phyloP scores from a whole-genome alignment of 2,329 filamentous ascomycete genomes.

The Arthrobotrys sphaeroides region DNA sequence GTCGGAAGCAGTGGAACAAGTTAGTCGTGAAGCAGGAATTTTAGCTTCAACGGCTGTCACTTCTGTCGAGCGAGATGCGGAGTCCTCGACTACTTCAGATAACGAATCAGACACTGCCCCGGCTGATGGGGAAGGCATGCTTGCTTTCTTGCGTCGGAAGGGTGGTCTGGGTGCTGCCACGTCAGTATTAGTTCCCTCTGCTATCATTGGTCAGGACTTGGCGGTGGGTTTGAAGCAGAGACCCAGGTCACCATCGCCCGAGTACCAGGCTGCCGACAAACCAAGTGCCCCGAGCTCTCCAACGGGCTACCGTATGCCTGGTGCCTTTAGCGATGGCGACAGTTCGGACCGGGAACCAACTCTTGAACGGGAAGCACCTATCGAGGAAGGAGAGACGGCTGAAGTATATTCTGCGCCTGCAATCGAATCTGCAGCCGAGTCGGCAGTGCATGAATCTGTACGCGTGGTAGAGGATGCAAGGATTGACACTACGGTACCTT shows the following conservation, averaged over 20 bases:
- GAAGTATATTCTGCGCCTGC: not conserved
- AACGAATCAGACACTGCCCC: constrained; percentile 45
- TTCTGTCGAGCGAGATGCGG: constrained; percentile 23
- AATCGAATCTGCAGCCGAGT: not conserved
- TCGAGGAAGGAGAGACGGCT: constrained; percentile 5
- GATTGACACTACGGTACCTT: constrained; percentile 4
- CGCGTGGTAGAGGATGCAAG: not conserved
- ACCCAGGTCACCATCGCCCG: constrained; percentile 7
- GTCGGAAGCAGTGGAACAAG: constrained; percentile 26
- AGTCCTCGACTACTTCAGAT: constrained; percentile 31
- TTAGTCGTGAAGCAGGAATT: constrained; percentile 18
- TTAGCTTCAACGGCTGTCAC: constrained; percentile 36
- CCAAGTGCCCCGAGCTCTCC: constrained; percentile 28
- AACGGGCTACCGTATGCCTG: constrained; percentile 32
- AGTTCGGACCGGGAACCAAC: constrained; percentile 13
- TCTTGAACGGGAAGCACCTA: constrained; percentile 8
- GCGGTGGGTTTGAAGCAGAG: constrained; percentile 24
- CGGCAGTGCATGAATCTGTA: constrained; percentile 1
- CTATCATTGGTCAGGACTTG: constrained; percentile 31
- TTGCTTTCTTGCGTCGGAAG: constrained; percentile 43
- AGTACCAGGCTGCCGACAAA: constrained; percentile 30
- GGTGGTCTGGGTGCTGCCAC: constrained; percentile 44
- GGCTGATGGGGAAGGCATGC: constrained; percentile 39
- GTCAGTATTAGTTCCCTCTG: constrained; percentile 38
- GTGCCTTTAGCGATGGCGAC: constrained; percentile 40